Evolutionary conservation across 2,329 filamentous ascomycete species (phyloP), one percentile per base, ranked within the genome.

Genomic region (Sordariomycetes sp.): DNA sequence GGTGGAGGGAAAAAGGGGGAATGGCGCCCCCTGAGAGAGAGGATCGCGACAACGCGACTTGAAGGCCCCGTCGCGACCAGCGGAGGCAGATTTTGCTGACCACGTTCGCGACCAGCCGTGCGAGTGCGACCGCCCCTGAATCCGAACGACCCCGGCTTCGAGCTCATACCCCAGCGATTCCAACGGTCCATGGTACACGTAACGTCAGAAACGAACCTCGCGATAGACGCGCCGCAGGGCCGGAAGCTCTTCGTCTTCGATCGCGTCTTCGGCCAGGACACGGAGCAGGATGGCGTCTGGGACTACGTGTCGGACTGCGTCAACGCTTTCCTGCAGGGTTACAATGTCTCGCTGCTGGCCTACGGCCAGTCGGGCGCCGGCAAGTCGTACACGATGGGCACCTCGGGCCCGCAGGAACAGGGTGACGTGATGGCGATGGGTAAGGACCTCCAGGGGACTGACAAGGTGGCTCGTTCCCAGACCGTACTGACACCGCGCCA

Each of bases 311-410:
- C 84, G 61, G 94, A 99, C 64, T 95, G 91, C 65, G 88, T 97
- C 64, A 84, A 80, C 65, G 89, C 92, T 2, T 99, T 99, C 65
- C 77, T 94, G 1, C 90, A 97, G 69, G 94, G 94, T 58, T 99
- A 97, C 81, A 99, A 99, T 82, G 94, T 99, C 60, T 99, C 94
- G 3, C 84, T 99, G 55, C 77, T 99, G 65, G 94, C 94, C 54
- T 99, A 99, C 68, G 94, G 94, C 64, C 94, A 99, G 76, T 99
- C 94, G 32, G 94, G 94, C 59, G 91, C 94, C 12, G 94, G 94
- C 65, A 99, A 99, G 75, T 97, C 93, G 2, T 97, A 96, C 70
- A 99, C 94, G 0, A 99, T 99, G 94, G 94, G 94, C 59, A 99
- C 94, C 0, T 91, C 93, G 0, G 91, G 91, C 4, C 90, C 92